Conservation (phyloP, 768 basidiomycete species). For the Leucosporidium creatinivorum region DNA sequence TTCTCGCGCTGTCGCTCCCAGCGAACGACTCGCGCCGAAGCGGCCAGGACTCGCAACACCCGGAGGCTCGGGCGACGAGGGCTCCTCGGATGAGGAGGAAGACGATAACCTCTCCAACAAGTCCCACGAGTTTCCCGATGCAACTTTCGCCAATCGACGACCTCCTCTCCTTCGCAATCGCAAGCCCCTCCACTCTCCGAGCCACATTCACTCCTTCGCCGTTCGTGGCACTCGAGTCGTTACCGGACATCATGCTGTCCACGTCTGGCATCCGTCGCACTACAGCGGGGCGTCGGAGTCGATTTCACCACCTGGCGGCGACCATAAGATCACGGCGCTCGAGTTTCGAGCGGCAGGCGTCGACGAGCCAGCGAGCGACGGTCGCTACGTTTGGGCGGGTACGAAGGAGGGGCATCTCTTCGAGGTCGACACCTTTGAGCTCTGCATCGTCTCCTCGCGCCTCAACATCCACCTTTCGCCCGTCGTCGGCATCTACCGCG, state of each 20-base stretch:
- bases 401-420: constrained; percentile 82
- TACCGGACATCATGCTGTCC: constrained; percentile 39
- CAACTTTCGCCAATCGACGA: constrained; percentile 45
- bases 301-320: constrained; percentile 66
- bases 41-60: constrained; percentile 1
- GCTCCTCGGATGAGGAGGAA: constrained; percentile 27
- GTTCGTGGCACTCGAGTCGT: constrained; percentile 42
- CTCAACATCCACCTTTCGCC: constrained; percentile 58
- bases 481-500: constrained; percentile 66
- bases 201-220: constrained; percentile 41
- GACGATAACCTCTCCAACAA: constrained; percentile 4
- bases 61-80: constrained; percentile 1
- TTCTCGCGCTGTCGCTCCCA: constrained; percentile 5
- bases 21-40: constrained; percentile 5
- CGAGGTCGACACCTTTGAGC: constrained; percentile 68
- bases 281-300: constrained; percentile 33
- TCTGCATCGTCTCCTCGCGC: constrained; percentile 54
- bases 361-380: constrained; percentile 43
- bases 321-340: constrained; percentile 64
- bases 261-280: constrained; percentile 40
- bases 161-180: constrained; percentile 43
- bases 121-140: constrained; percentile 45
- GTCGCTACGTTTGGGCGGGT: constrained; percentile 70
- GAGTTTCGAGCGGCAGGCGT: constrained; percentile 53
- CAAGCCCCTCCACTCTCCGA: constrained; percentile 29